Base-by-base conservation (phyloP, 805 yeast genomes). In the Brettanomyces bruxellensis region DNA sequence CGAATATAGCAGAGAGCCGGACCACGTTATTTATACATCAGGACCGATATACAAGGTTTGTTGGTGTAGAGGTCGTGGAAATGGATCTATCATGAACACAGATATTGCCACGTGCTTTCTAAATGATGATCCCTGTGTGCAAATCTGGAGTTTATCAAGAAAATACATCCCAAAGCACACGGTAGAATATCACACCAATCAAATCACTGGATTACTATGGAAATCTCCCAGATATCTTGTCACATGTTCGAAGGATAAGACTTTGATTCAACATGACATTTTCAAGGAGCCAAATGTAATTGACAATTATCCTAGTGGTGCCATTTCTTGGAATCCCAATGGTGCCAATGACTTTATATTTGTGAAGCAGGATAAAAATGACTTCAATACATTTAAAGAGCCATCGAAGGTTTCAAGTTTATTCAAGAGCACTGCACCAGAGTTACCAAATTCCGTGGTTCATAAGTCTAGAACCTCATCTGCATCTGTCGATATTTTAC, bases 41-140 rank as follows among this genome's bases (percentile, higher is more conserved):
- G 83, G 83, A 13, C 86, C 96, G 0, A 83, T 91, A 1, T 78
- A 83, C 54, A 84, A 80, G 53, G 89, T 83, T 0, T 63, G 81
- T 28, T 88, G 95, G 90, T 66, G 74, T 49, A 70, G 74, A 11
- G 67, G 65, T n/a, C 58, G 65, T 6, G 67, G 67, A 30, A 56
- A 59, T 45, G 52, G 60, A 30, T 64, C 67, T 38, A 66, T 83
- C 13, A 63, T 68, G 51, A 75, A 75, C 48, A 78, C 88, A 13
- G 83, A 82, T 53, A 71, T 88, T 50, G 95, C 95, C 0, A 73
- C 83, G 36, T 82, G 83, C 58, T 83, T 81, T 47, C 65, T 84
- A 53, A 82, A 81, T 43, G 89, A 84, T 55, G 95, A 84, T 55
- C 76, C 84, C 2, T 74, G 78, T 30, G 71, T 85, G 5, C 79